Percentiles rank a stretch among this genome's conserved stretches.
These are phyloP conservation scores for Pouteria campechiana DNA, from an alignment of 179 eudicot genomes.

Conservation along the genomic window DNA sequence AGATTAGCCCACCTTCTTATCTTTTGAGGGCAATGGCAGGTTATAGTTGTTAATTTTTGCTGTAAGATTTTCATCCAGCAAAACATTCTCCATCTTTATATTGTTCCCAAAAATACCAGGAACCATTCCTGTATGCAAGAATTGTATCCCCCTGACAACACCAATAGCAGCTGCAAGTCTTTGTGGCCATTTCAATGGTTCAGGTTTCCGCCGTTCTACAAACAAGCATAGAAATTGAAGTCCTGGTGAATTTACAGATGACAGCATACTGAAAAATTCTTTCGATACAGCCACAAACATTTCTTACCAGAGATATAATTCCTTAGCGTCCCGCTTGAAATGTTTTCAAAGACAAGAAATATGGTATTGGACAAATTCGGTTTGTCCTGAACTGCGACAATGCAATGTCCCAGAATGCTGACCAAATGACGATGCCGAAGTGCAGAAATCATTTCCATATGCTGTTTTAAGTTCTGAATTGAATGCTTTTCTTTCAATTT, in stretches of 20 bases:
- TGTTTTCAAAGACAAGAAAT: constrained; percentile 59
- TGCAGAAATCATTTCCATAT: constrained; percentile 62
- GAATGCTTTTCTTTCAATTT: constrained; percentile 69
- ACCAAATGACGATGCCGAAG: constrained; percentile 68
- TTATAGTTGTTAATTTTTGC: constrained; percentile 71
- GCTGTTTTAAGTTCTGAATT: constrained; percentile 51
- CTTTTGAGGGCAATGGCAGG: constrained; percentile 68
- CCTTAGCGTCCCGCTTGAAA: constrained; percentile 60
- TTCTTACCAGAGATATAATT: constrained; percentile 63
- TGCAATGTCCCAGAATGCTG: constrained; percentile 83
- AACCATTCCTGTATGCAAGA: constrained; percentile 64
- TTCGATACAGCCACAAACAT: too few relatives aligned
- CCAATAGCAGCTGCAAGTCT: constrained; percentile 77
- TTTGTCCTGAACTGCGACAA: constrained; percentile 48
- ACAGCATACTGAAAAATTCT: not conserved
- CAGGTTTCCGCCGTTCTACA: constrained; percentile 67
- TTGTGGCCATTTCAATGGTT: constrained; percentile 88
- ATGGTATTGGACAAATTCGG: constrained; percentile 40
- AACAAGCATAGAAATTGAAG: not conserved
- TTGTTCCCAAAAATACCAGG: constrained; percentile 65
- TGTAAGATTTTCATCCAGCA: constrained; percentile 71
- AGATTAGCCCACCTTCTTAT: constrained; percentile 10
- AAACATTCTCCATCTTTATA: constrained; percentile 52
- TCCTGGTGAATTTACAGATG: not conserved
- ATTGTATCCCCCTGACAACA: constrained; percentile 71